phyloP scores from a whole-genome alignment of 2,329 filamentous ascomycete genomes.

The Stemphylium lycopersici region DNA sequence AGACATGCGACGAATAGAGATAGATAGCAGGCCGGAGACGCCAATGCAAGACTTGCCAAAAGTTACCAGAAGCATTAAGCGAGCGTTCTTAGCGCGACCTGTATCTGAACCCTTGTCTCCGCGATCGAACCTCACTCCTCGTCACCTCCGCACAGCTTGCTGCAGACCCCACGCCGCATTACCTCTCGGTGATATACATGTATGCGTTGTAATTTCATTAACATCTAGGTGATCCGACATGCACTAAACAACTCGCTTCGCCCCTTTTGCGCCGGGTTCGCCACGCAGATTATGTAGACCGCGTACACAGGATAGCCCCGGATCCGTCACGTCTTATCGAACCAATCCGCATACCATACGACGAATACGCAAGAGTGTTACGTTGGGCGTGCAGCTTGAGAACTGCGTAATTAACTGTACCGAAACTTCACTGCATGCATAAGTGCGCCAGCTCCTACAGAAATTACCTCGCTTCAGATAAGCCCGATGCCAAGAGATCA shows the following conservation, averaged over 20 bases:
- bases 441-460: slow-evolving; percentile 8
- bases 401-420: slow-evolving; percentile 31
- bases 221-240: neutral
- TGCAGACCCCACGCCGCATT: slow-evolving; percentile 24
- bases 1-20: slow-evolving; percentile 29
- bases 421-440: slow-evolving; percentile 29
- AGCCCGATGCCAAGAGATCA: slow-evolving; percentile 24
- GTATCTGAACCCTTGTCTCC: slow-evolving; percentile 28
- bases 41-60: slow-evolving; percentile 30
- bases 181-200: slow-evolving; percentile 13
- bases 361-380: slow-evolving; percentile 20
- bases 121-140: slow-evolving; percentile 27
- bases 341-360: slow-evolving; percentile 9
- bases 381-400: slow-evolving; percentile 18
- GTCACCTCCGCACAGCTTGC: slow-evolving; percentile 21
- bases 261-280: slow-evolving; percentile 13
- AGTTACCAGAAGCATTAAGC: slow-evolving; percentile 32
- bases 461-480: slow-evolving; percentile 34
- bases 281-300: slow-evolving; percentile 1
- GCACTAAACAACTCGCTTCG: neutral
- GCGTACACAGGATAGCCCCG: neutral
- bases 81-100: slow-evolving; percentile 17
- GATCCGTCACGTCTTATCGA: slow-evolving; percentile 12
- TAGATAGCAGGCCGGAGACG: slow-evolving; percentile 26
- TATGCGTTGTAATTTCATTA: slow-evolving; percentile 3